A percentile compares a stretch with the other conserved stretches of the same genome.
phyloP scores from a whole-genome alignment of 192 early-diverging fungal genomes.

The Coemansia umbellata region DNA sequence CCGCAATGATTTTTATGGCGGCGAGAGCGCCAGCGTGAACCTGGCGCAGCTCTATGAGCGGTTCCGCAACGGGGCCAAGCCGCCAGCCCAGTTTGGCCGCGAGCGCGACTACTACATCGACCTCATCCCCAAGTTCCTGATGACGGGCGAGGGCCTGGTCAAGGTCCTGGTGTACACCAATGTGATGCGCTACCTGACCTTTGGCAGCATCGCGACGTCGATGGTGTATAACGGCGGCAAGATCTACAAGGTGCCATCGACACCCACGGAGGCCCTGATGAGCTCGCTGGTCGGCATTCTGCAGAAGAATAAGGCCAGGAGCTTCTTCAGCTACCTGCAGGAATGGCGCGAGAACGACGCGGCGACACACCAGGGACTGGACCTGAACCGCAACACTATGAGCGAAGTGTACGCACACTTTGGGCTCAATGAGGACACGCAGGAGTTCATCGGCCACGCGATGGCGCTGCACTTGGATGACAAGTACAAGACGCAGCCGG shows the following conservation, averaged over 20 bases:
- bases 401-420: slow-evolving; percentile 84
- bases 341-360: slow-evolving; percentile 82
- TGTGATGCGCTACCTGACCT: slow-evolving; percentile 97
- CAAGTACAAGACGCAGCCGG: slow-evolving; percentile 63
- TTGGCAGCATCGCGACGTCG: slow-evolving; percentile 92
- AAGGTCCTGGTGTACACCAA: slow-evolving; percentile 96
- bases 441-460: slow-evolving; percentile 98
- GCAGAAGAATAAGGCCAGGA: slow-evolving; percentile 89
- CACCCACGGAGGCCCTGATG: slow-evolving; percentile 78
- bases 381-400: slow-evolving; percentile 76
- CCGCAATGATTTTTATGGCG: slow-evolving; percentile 98
- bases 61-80: slow-evolving; percentile 56
- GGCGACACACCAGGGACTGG: slow-evolving; percentile 78
- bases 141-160: slow-evolving; percentile 97
- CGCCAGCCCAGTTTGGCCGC: slow-evolving; percentile 57
- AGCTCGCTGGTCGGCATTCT: slow-evolving; percentile 88
- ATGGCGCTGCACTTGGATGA: slow-evolving; percentile 96
- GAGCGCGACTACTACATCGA: slow-evolving; percentile 96
- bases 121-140: slow-evolving; percentile 99
- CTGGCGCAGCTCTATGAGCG: slow-evolving; percentile 85
- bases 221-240: slow-evolving; percentile 87
- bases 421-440: slow-evolving; percentile 87
- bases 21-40: slow-evolving; percentile 92
- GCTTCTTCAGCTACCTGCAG: slow-evolving; percentile 96
- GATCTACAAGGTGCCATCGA: slow-evolving; percentile 95